Conservation (phyloP, 495 filamentous ascomycete species). For the Pyronema omphalodes region DNA sequence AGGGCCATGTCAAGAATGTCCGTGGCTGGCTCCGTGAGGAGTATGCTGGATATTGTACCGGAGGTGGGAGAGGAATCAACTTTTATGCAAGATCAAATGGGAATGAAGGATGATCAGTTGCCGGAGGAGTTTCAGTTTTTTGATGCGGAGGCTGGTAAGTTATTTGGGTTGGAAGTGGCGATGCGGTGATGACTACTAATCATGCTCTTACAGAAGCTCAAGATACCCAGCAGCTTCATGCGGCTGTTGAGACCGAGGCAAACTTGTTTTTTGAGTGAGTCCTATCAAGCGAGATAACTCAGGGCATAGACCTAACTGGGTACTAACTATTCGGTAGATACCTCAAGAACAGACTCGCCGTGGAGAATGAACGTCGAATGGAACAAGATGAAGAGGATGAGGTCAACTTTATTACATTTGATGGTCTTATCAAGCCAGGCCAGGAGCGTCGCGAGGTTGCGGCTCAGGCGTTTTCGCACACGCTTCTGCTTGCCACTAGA, state of each 20-base stretch:
- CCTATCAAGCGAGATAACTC: background rate
- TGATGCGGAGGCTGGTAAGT: background rate
- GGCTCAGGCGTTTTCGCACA: constrained; percentile 46
- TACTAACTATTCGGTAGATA: constrained; percentile 9
- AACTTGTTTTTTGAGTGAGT: constrained; percentile 44
- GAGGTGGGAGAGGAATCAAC: background rate
- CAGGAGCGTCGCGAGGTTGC: constrained; percentile 38
- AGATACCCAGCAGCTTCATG: constrained; percentile 28
- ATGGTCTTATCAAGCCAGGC: constrained; percentile 35
- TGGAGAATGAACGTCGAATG: constrained; percentile 11
- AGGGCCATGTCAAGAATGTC: background rate
- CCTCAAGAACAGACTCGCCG: constrained; percentile 16
- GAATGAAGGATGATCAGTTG: background rate
- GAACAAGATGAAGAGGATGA: constrained; percentile 8
- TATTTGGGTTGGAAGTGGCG: constrained; percentile 21
- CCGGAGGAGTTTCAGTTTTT: background rate
- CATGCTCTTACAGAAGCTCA: constrained; percentile 22
- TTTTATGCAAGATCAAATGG: background rate
- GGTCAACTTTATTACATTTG: constrained; percentile 31
- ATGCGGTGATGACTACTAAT: too few relatives aligned
- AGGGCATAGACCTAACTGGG: background rate
- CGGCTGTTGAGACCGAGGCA: constrained; percentile 39
- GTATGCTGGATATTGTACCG: background rate
- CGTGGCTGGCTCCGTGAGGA: background rate
- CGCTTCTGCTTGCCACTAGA: constrained; percentile 45